A percentile compares a stretch with the other conserved stretches of the same genome.
phyloP scores from a whole-genome alignment of 2,329 filamentous ascomycete genomes.

The Blumeria hordei region DNA sequence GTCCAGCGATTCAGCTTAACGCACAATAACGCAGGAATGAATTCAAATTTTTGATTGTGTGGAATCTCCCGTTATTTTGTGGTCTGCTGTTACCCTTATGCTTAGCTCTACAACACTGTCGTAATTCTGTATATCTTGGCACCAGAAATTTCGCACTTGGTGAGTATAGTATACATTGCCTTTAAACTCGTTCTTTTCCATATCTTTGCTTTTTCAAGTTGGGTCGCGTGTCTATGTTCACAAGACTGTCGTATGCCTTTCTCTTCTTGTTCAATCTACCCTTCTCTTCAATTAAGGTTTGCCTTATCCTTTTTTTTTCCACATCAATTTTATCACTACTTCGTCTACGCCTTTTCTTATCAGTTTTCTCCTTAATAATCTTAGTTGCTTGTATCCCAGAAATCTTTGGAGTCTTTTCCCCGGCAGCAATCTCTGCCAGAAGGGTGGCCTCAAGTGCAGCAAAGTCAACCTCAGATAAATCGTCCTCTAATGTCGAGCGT shows the following conservation, averaged over 20 bases:
- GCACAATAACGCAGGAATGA: no score
- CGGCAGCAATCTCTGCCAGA: conserved; percentile 6
- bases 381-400: not conserved
- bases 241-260: not conserved
- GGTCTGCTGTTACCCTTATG: no score
- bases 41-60: no score
- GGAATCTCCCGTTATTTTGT: no score
- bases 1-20: no score
- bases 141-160: no score
- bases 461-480: conserved; percentile 3
- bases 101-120: no score
- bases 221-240: not conserved
- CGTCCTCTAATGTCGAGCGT: not conserved
- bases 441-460: conserved; percentile 9
- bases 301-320: conserved; percentile 2
- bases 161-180: not conserved
- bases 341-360: conserved; percentile 6
- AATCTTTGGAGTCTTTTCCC: conserved; percentile 6
- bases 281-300: not conserved
- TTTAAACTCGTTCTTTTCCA: not conserved
- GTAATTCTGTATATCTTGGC: no score
- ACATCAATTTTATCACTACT: conserved; percentile 1
- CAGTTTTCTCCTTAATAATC: not conserved
- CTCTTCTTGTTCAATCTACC: no score
- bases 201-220: not conserved